Evolutionary conservation across 2,329 filamentous ascomycete species (phyloP), one percentile per base, ranked within the genome.

Genomic region (Aspergillus phoenicis): DNA sequence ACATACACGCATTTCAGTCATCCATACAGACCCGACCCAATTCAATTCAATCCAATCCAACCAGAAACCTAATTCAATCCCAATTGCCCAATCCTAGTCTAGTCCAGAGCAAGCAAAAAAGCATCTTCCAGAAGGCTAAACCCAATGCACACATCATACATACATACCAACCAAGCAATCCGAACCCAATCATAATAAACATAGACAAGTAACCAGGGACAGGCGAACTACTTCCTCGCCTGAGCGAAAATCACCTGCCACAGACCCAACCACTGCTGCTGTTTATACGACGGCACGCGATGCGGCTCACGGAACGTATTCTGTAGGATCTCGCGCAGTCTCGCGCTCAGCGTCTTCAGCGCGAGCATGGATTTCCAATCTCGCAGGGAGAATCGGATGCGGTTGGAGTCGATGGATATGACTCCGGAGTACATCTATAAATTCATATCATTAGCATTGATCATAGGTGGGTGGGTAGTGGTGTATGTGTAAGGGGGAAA

Each of bases 281-380:
- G 89, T 70, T 90, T 87, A 24, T 84, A 80, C 0, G 89, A 74
- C 8, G 81, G 64, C 17, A 68, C 66, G 45, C 70, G 75, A 36
- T 77, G 76, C 11, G 80, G 80, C 38, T 74, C 74, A 17, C 74
- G 73, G 79, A 96, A 93, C 22, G 86, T 84, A 30, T 85, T 83
- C 0, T 86, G 86, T 51, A 96, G 81, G 43, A 96, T 85, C 66
- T 96, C 92, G 65, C 89, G 87, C 17, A 97, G 81, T 26, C 90
- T 85, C 2, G 83, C 81, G 20, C 92, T 86, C 57, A 98, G 80
- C 5, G 88, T 86, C 77, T 97, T 97, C 71, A 99, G 80, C n/a
- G 90, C 93, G 38, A 97, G 85, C 83, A 95, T 89, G 0, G 89
- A 89, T 78, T 93, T 96, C 93, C 94, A 98, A 72, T 96, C 91